Base-by-base conservation (phyloP, 345 rosid genomes). In the Gossypium herbaceum region DNA sequence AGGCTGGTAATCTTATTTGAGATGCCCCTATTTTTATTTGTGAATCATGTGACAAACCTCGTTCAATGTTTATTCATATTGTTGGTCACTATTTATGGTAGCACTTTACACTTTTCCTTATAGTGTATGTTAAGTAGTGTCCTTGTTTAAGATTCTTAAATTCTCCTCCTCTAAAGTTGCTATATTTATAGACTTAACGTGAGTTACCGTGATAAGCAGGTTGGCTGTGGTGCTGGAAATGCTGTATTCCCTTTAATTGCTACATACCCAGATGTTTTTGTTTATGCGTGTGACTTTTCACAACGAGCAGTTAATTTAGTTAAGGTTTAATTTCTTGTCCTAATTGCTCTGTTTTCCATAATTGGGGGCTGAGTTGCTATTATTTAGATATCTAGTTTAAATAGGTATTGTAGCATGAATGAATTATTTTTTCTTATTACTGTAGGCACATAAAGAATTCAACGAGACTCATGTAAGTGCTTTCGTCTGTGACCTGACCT, bases 201-300 rank as follows among this genome's bases (percentile, higher is more conserved):
- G 43, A 60, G 9, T 25, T 20, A 59, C 63, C 54, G 58, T 73
- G 74, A 51, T 77, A 9, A 69, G 73, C 85, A 94, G 98, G 87
- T 92, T 72, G 98, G 98, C 16, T 92, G 98, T 82, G 98, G 98
- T 74, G 95, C 93, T 84, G 98, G 97, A 79, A 94, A 92, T 81
- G 88, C 98, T 56, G 85, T 86, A 47, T 92, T 87, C 78, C 98
- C 98, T 47, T 82, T 92, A 79, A 74, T 91, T 81, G 85, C 98
- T 55, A 87, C 88, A 19, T 92, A 90, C 76, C 93, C 94, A 25
- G 82, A 91, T 66, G 81, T 88, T 80, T 94, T 88, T 68, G 85
- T 92, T 66, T 89, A 91, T 79, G 98, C 95, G 4, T 94, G 98
- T 68, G 98, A 94, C 84, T 94, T 94, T 82, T 92, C 95, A 43